phyloP scores from a whole-genome alignment of 2,329 filamentous ascomycete genomes.

The Leptographium flavum region DNA sequence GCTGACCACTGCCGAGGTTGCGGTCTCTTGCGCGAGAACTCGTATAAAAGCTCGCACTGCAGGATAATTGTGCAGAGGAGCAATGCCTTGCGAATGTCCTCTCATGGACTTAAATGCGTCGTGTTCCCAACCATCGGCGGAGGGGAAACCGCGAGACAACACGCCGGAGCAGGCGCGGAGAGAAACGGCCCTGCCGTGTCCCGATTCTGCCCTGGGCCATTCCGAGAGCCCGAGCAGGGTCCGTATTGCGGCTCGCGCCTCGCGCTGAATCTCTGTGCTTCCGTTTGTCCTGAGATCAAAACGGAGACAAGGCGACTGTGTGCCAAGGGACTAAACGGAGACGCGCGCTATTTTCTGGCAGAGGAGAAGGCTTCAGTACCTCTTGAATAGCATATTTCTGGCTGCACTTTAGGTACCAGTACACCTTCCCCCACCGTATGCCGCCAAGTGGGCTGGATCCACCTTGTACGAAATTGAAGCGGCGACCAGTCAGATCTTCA shows the following conservation, averaged over 20 bases:
- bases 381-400: too few species aligned
- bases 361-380: too few species aligned
- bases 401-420: not conserved
- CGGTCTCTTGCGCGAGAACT: not conserved
- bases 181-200: not conserved
- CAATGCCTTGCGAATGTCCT: too few species aligned
- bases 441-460: not conserved
- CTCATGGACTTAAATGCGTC: too few species aligned
- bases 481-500: not conserved
- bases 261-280: not conserved
- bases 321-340: too few species aligned
- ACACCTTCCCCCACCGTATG: not conserved
- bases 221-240: not conserved
- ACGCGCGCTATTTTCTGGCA: too few species aligned
- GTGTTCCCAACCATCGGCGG: too few species aligned
- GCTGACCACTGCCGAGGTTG: conserved; percentile 7
- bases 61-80: too few species aligned
- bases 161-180: not conserved
- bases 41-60: too few species aligned
- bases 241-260: not conserved
- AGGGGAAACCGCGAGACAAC: too few species aligned
- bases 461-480: not conserved
- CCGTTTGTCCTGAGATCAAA: not conserved
- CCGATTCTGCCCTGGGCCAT: not conserved
- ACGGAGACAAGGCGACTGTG: not conserved